Conservation (phyloP, 2,329 filamentous ascomycete genomes). For the Exophiala spinifera region DNA sequence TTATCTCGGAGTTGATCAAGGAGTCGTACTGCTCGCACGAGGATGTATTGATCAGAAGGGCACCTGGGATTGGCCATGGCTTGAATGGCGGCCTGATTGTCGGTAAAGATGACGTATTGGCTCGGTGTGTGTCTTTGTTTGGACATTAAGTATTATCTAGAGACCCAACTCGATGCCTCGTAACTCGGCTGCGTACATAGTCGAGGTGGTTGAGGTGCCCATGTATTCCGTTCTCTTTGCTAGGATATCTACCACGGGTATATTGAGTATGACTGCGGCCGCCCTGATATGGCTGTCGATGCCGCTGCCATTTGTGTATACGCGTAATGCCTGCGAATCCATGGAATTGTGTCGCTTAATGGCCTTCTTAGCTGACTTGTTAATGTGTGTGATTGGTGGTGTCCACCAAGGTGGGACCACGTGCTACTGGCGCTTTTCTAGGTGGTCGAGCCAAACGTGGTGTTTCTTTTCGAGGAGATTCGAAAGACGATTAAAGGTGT, state of each 20-base stretch:
- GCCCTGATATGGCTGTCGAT: constrained; percentile 32
- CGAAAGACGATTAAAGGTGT: constrained; percentile 5
- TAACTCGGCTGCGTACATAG: constrained; percentile 33
- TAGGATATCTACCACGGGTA: background rate
- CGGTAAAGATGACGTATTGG: constrained; percentile 32
- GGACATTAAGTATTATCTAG: constrained; percentile 28
- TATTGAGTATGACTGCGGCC: constrained; percentile 22
- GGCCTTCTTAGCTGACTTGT: constrained; percentile 16
- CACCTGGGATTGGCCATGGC: constrained; percentile 31
- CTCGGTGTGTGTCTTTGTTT: constrained; percentile 14
- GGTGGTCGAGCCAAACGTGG: constrained; percentile 14
- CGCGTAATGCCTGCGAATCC: constrained; percentile 13
- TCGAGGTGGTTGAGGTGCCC: constrained; percentile 30
- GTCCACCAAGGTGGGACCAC: constrained; percentile 25
- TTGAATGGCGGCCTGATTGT: constrained; percentile 35
- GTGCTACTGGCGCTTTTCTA: constrained; percentile 26
- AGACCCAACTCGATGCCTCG: constrained; percentile 31
- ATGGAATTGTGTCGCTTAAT: constrained; percentile 20
- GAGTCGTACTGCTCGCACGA: constrained; percentile 7
- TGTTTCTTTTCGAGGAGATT: constrained; percentile 24
- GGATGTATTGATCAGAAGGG: constrained; percentile 33
- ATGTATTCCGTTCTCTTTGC: constrained; percentile 30
- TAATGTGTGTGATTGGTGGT: constrained; percentile 18
- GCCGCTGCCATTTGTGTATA: constrained; percentile 30
- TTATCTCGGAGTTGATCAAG: constrained; percentile 10